Evolutionary conservation across 2,329 filamentous ascomycete species (phyloP), one percentile per base, ranked within the genome.

Genomic region (Pseudocercospora fuligena): DNA sequence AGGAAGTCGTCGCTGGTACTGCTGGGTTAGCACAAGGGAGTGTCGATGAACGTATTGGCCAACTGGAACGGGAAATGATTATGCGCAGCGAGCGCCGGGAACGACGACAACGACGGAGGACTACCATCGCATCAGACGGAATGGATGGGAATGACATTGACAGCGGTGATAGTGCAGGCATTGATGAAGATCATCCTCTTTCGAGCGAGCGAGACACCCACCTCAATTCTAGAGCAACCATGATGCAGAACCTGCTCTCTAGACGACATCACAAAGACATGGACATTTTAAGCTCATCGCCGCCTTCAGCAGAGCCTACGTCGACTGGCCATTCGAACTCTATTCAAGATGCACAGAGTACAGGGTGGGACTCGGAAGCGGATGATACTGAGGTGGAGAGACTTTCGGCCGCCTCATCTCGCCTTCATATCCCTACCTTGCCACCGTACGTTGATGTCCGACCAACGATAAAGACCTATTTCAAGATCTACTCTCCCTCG

Each of bases 401-500:
- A 27, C 64, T 74, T 12, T 67, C 70, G 9, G 66, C 68, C 6
- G 61, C 72, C 6, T 66, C 71, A 25, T 71, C 63, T 65, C 72
- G 65, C 60, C 53, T 74, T 64, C 69, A 76, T 40, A 74, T 81
- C 4, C 79, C 84, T 0, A 82, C 84, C 0, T 74, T 88, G 5
- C 83, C 85, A 0, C 79, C 83, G 1, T 88, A 88, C 69, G 81
- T 85, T 36, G 86, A 88, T 70, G 80, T 78, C 2, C 79, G 86
- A 1, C 85, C 86, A 0, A 87, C 84, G 0, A 87, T 88, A 74
- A 84, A 84, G 72, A 88, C 86, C 0, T 88, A 88, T 70, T 88
- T 88, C 78, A 88, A 88, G 73, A 88, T 88, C 61, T 88, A 87
- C 76, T 83, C 80, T n/a, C 86, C 86, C 0, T 83, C 80, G 23